Percentiles rank a stretch among this genome's conserved stretches.
Conservation (phyloP, 768 basidiomycete species). For the Tremella mesenterica region DNA sequence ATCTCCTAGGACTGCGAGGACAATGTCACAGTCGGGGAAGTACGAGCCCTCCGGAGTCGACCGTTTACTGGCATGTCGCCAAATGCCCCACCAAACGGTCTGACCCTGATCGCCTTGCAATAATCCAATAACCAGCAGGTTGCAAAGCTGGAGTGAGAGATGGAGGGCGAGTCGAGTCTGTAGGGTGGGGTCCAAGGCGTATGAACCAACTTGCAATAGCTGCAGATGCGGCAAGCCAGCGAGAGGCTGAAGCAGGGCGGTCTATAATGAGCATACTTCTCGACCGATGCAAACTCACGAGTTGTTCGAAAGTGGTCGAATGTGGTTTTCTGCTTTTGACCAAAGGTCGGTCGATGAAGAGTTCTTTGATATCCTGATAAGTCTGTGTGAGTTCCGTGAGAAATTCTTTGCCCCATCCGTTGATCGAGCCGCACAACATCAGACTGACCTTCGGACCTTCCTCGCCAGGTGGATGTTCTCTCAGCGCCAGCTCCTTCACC, state of each 20-base stretch:
- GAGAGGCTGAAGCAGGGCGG: slow-evolving; percentile 24
- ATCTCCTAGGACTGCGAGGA: no score
- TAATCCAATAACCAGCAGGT: slow-evolving; percentile 30
- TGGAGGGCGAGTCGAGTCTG: slow-evolving; percentile 21
- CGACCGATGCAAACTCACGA: slow-evolving; percentile 16
- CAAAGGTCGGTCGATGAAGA: slow-evolving; percentile 40
- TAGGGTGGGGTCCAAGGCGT: slow-evolving; percentile 18
- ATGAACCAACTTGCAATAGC: slow-evolving; percentile 39
- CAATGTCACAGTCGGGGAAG: no score
- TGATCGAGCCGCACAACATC: slow-evolving; percentile 40
- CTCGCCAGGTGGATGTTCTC: slow-evolving; percentile 26
- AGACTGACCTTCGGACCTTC: slow-evolving; percentile 19
- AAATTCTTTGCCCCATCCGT: slow-evolving; percentile 30
- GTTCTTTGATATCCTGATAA: slow-evolving; percentile 34
- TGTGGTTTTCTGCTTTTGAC: slow-evolving; percentile 21
- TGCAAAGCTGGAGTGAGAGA: slow-evolving; percentile 14
- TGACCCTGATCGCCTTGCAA: slow-evolving; percentile 31
- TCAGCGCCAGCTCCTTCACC: slow-evolving; percentile 19
- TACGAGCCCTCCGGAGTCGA: no score
- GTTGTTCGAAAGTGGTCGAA: slow-evolving; percentile 19
- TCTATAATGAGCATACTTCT: slow-evolving; percentile 9
- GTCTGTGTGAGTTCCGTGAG: slow-evolving; percentile 21
- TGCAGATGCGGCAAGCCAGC: slow-evolving; percentile 23
- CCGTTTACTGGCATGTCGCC: slow-evolving; percentile 7
- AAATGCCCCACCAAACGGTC: slow-evolving; percentile 41